Evolutionary conservation across 257 asterid species (phyloP).

Genomic region (Solanum megistacrolobum): DNA sequence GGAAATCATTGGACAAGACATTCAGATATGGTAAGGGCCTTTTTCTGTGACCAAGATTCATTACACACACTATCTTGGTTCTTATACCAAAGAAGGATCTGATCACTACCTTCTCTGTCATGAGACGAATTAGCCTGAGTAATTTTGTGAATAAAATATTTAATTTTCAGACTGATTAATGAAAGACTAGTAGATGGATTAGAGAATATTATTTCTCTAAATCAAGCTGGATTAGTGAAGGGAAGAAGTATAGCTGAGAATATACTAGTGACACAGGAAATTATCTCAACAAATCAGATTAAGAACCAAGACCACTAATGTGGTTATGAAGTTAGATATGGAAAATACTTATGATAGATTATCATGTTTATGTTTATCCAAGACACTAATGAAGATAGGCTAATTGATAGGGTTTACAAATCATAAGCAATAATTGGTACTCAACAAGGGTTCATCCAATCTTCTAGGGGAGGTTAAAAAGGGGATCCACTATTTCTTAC

Average conservation of each 20-base stretch:
- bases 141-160: neutral
- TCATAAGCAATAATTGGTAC: neutral
- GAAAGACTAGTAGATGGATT: neutral
- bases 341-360: neutral
- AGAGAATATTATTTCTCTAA: neutral
- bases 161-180: neutral
- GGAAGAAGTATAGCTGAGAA: neutral
- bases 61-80: neutral
- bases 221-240: neutral
- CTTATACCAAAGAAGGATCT: neutral
- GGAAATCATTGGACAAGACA: neutral
- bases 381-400: neutral
- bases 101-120: neutral
- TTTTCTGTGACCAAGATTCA: neutral
- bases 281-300: neutral
- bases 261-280: neutral
- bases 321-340: neutral
- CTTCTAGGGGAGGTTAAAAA: neutral
- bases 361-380: neutral
- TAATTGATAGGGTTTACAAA: neutral
- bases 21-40: neutral
- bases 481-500: neutral
- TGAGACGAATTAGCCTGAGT: neutral
- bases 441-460: neutral
- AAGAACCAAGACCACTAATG: neutral